phyloP scores from a whole-genome alignment of 2,329 filamentous ascomycete species.

The Aspergillus sp. region DNA sequence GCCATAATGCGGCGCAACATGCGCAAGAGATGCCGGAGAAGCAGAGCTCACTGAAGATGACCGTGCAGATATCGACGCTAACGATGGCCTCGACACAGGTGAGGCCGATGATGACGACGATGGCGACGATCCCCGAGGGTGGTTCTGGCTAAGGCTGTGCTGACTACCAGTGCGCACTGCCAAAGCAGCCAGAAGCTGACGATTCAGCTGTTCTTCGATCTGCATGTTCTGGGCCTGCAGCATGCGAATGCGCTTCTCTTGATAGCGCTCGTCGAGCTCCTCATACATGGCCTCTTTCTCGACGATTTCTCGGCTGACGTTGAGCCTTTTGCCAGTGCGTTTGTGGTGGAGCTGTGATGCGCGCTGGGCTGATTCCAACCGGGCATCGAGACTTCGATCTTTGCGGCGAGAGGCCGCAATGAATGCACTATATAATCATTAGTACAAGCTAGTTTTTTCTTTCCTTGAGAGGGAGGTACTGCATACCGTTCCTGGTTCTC shows the following conservation, averaged over 20 bases:
- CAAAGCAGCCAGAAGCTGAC: conserved; percentile 30
- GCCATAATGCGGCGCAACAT: not conserved
- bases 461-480: not conserved
- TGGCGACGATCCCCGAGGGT: not conserved
- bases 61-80: not conserved
- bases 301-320: conserved; percentile 78
- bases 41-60: not conserved
- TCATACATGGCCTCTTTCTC: conserved; percentile 93
- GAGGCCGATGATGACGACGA: conserved; percentile 1
- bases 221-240: conserved; percentile 31
- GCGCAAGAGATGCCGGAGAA: conserved; percentile 8
- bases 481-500: conserved; percentile 40
- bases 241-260: conserved; percentile 33
- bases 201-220: conserved; percentile 30
- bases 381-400: conserved; percentile 78
- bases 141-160: not conserved
- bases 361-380: conserved; percentile 75
- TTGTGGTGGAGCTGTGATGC: conserved; percentile 88
- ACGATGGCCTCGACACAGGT: not conserved
- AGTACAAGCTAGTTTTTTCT: not conserved
- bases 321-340: conserved; percentile 72
- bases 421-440: conserved; percentile 57
- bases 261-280: conserved; percentile 72
- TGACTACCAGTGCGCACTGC: conserved; percentile 11
- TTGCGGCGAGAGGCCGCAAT: conserved; percentile 82